Conservation (phyloP, 1,139 yeast species). For the Suhomyces bokatorum region DNA sequence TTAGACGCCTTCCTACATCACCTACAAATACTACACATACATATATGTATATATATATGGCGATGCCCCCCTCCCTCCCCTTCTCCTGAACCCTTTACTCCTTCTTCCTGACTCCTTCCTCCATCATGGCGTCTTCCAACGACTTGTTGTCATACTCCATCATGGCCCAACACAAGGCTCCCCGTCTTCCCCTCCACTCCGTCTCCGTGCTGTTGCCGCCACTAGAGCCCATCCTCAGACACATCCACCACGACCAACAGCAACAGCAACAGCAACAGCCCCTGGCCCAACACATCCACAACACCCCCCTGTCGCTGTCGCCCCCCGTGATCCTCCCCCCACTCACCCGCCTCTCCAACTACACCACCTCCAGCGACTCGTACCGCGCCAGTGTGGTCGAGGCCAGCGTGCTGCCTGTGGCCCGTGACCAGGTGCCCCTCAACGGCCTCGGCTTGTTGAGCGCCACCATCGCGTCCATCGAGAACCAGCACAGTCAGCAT, state of each 20-base stretch:
- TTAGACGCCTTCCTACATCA: background rate
- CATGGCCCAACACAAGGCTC: conserved; percentile 24
- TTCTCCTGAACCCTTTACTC: background rate
- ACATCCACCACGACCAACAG: conserved; percentile 5
- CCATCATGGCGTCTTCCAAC: conserved; percentile 26
- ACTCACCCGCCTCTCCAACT: conserved; percentile 9
- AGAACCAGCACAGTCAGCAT: background rate
- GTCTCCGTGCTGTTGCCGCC: conserved; percentile 16
- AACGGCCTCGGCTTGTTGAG: conserved; percentile 19
- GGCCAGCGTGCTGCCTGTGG: background rate
- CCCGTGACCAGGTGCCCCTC: background rate
- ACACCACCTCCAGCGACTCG: conserved; percentile 7
- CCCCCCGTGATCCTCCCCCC: conserved; percentile 9
- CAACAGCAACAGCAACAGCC: no score
- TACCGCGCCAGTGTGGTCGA: background rate
- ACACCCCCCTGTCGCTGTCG: background rate
- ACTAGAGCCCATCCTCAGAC: conserved; percentile 15
- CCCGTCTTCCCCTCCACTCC: conserved; percentile 1
- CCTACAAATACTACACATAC: no score
- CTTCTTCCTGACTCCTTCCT: conserved; percentile 12
- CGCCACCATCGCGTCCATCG: conserved; percentile 15
- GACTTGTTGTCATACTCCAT: conserved; percentile 38
- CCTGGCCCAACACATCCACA: no score
- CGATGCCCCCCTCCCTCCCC: background rate
- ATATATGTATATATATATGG: conserved; percentile 3